These are phyloP conservation scores for Cladosporium sp. DNA, from an alignment of 2,329 filamentous ascomycete genomes.

Conservation along the genomic window DNA sequence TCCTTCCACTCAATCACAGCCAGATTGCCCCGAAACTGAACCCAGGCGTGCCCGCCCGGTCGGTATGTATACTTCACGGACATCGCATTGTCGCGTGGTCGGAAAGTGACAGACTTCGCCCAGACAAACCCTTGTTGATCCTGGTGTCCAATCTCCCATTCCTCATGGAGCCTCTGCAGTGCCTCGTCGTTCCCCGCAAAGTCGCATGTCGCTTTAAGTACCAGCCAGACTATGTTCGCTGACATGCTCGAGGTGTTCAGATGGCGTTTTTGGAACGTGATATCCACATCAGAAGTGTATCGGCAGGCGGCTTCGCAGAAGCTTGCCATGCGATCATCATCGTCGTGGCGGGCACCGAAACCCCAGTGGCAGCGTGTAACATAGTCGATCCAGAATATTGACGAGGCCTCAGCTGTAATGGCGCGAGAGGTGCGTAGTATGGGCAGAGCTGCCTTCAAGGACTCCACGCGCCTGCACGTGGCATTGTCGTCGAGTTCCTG, in stretches of 20 bases:
- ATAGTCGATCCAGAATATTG: constrained; percentile 11
- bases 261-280: constrained; percentile 2
- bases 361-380: neutral
- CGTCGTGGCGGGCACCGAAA: neutral
- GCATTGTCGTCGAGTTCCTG: neutral
- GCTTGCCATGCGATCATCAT: neutral
- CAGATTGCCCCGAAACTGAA: neutral
- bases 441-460: neutral
- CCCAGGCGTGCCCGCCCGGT: neutral
- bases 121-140: neutral
- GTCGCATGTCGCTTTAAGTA: neutral
- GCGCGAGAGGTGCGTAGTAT: neutral
- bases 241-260: neutral
- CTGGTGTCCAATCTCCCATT: neutral
- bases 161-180: neutral
- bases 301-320: neutral
- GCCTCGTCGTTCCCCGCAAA: neutral
- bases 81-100: neutral
- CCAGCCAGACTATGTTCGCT: neutral
- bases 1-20: neutral
- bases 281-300: neutral
- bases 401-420: neutral
- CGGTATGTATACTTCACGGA: neutral
- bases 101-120: neutral
- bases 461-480: neutral